phyloP scores from a whole-genome alignment of 1,284 basidiomycete species.

The Wolfiporia cocos region DNA sequence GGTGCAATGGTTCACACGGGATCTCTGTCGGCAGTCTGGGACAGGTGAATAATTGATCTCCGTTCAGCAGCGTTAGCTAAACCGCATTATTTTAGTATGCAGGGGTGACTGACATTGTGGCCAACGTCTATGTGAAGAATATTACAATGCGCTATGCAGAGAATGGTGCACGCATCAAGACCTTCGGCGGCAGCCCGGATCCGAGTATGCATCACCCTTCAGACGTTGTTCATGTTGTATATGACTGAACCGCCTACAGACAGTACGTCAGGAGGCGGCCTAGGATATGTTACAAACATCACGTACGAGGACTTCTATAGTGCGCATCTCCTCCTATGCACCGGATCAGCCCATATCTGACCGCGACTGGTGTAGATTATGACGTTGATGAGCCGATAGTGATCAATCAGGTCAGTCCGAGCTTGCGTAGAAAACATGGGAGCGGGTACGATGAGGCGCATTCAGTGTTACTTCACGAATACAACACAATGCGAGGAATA shows the following conservation, averaged over 20 bases:
- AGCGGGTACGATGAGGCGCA: slow-evolving; percentile 1
- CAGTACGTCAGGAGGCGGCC: slow-evolving; percentile 43
- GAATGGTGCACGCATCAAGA: slow-evolving; percentile 66
- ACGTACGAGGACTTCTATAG: slow-evolving; percentile 40
- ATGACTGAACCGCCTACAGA: slow-evolving; percentile 6
- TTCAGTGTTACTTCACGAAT: slow-evolving; percentile 47
- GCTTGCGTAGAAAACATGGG: too few species aligned
- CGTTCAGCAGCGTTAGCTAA: too few species aligned
- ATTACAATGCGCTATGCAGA: slow-evolving; percentile 55
- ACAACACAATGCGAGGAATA: slow-evolving; percentile 39
- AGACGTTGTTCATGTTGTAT: too few species aligned
- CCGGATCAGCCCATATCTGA: background rate
- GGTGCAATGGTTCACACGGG: slow-evolving; percentile 57
- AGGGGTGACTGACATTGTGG: slow-evolving; percentile 59
- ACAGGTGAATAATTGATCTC: slow-evolving; percentile 14
- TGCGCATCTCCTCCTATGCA: slow-evolving; percentile 2
- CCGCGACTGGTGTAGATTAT: slow-evolving; percentile 27
- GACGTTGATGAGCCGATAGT: slow-evolving; percentile 52
- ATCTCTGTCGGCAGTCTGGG: slow-evolving; percentile 51
- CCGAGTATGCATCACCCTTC: slow-evolving; percentile 15
- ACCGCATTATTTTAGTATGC: too few species aligned
- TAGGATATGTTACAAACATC: slow-evolving; percentile 54
- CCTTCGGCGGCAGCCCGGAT: slow-evolving; percentile 44
- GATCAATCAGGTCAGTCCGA: slow-evolving; percentile 42
- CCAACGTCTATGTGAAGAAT: slow-evolving; percentile 50